A percentile compares a stretch with the other conserved stretches of the same genome.
phyloP scores from a whole-genome alignment of 768 basidiomycete species.

The Lactarius sp. region DNA sequence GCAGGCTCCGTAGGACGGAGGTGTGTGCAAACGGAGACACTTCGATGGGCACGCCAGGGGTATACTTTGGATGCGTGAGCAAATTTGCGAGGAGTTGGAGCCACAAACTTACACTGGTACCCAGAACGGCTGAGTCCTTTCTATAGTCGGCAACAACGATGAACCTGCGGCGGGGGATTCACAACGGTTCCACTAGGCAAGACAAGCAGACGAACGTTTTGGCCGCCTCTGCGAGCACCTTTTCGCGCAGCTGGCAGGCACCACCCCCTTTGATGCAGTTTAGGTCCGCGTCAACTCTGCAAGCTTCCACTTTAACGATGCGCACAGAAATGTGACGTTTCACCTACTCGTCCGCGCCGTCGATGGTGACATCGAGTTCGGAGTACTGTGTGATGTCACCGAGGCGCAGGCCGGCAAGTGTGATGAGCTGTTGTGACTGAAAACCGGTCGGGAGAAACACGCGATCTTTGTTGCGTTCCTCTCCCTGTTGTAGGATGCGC shows the following conservation, averaged over 20 bases:
- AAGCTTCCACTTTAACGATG: not conserved
- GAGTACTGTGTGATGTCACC: constrained; percentile 91
- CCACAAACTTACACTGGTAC: constrained; percentile 62
- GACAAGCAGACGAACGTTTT: constrained; percentile 50
- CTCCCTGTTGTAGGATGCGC: constrained; percentile 81
- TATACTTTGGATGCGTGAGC: constrained; percentile 50
- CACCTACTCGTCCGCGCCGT: constrained; percentile 93
- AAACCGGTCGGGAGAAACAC: constrained; percentile 95
- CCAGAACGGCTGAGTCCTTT: constrained; percentile 81
- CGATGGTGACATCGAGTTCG: constrained; percentile 91
- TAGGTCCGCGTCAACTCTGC: constrained; percentile 76
- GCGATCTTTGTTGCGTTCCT: constrained; percentile 66
- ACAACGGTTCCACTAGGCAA: not conserved
- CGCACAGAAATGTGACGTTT: not conserved
- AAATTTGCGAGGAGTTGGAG: not conserved
- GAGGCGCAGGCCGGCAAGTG: constrained; percentile 65
- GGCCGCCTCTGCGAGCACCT: constrained; percentile 96
- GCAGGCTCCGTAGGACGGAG: constrained; percentile 72
- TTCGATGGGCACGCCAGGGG: constrained; percentile 89
- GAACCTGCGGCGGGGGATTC: constrained; percentile 46
- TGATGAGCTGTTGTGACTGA: constrained; percentile 94
- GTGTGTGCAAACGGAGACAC: constrained; percentile 96
- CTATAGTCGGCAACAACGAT: constrained; percentile 92
- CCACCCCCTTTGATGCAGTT: constrained; percentile 98
- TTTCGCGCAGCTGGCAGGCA: constrained; percentile 94